Evolutionary conservation across 2,329 filamentous ascomycete genomes (phyloP).

Genomic region (Colletotrichum karsti): DNA sequence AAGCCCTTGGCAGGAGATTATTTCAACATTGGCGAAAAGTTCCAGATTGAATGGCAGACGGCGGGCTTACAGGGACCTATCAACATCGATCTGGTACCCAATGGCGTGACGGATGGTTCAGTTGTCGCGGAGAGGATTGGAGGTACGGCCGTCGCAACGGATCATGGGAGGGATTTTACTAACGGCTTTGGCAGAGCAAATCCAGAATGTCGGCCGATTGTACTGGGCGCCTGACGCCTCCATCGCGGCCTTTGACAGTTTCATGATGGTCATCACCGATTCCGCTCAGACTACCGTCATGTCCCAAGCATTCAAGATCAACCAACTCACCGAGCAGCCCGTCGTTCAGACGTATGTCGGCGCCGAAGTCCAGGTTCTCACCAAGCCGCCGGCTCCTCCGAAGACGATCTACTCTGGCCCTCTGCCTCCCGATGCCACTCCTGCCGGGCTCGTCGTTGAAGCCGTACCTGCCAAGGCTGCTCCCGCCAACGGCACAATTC

Average conservation of each 20-base stretch:
- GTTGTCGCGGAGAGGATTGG: slow-evolving; percentile 33
- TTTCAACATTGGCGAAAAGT: slow-evolving; percentile 20
- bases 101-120: slow-evolving; percentile 25
- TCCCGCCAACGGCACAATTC: neutral
- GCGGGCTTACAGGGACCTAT: slow-evolving; percentile 31
- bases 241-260: slow-evolving; percentile 32
- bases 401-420: slow-evolving; percentile 16
- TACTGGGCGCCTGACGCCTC: slow-evolving; percentile 32
- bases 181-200: slow-evolving; percentile 20
- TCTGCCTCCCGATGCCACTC: slow-evolving; percentile 6
- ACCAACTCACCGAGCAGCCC: slow-evolving; percentile 17
- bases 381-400: slow-evolving; percentile 1
- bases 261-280: slow-evolving; percentile 34
- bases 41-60: slow-evolving; percentile 32
- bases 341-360: slow-evolving; percentile 2
- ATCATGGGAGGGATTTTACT: slow-evolving; percentile 26
- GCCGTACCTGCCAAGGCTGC: neutral
- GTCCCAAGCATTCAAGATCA: slow-evolving; percentile 29
- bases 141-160: slow-evolving; percentile 25
- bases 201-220: slow-evolving; percentile 32
- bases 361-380: neutral
- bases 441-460: neutral
- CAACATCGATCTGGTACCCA: slow-evolving; percentile 32
- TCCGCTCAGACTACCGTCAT: slow-evolving; percentile 18
- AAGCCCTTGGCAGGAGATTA: slow-evolving; percentile 22